Percentiles rank a stretch among this genome's conserved stretches.
Evolutionary conservation across 129 eudicot genomes (phyloP).

Genomic region (Lactuca sativa): DNA sequence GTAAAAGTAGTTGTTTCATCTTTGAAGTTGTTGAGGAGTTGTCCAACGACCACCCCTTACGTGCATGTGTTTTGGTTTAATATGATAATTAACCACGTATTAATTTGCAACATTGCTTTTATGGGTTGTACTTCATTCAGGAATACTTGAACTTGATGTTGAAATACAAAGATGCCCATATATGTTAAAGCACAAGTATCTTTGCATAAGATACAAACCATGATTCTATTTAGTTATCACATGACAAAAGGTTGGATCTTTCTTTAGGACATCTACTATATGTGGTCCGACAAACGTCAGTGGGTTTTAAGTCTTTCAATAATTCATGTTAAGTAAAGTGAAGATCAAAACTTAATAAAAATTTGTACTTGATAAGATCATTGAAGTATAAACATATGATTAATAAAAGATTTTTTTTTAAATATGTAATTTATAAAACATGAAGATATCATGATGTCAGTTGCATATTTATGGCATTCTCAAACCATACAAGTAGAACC

Average conservation of each 20-base stretch:
- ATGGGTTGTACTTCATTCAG: constrained; percentile 16
- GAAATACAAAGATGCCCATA: neutral
- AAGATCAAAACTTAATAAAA: too few relatives aligned
- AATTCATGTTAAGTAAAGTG: neutral
- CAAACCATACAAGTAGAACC: neutral
- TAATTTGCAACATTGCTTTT: constrained; percentile 17
- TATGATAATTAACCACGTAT: constrained; percentile 23
- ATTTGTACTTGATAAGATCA: neutral
- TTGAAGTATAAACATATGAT: neutral
- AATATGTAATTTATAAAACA: neutral
- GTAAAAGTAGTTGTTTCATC: constrained; percentile 19
- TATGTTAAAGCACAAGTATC: constrained; percentile 8
- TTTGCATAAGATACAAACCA: constrained; percentile 2
- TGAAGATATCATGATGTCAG: neutral
- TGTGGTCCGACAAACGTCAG: neutral
- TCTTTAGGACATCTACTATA: neutral
- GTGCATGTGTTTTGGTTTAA: constrained; percentile 23
- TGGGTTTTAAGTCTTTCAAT: neutral
- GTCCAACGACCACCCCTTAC: constrained; percentile 42
- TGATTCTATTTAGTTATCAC: neutral
- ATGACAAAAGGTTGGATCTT: neutral
- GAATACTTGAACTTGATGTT: constrained; percentile 11
- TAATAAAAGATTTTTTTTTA: neutral
- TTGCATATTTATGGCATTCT: neutral
- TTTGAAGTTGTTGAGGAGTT: constrained; percentile 32